Conservation (phyloP, 257 asterid species). For the Knoxia roxburghii region DNA sequence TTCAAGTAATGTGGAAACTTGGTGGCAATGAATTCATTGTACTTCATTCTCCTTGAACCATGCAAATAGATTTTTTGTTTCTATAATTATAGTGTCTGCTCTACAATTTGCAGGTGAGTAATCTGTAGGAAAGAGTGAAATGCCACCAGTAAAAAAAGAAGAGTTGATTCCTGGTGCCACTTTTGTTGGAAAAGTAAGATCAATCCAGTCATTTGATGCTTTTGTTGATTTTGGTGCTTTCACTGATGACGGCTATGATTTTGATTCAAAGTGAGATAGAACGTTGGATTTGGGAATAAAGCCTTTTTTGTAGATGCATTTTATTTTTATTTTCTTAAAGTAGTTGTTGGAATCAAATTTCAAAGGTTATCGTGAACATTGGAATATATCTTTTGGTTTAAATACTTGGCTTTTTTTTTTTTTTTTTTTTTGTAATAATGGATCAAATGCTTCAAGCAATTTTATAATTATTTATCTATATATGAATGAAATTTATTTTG, state of each 20-base stretch:
- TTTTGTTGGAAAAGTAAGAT: conserved; percentile 81
- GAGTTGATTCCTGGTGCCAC: conserved; percentile 77
- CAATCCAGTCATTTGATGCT: conserved; percentile 96
- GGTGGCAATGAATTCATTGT: conserved; percentile 1
- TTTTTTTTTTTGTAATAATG: too few relatives aligned
- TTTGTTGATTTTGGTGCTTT: conserved; percentile 96
- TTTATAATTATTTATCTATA: too few relatives aligned
- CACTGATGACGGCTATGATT: conserved; percentile 93
- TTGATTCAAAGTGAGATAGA: conserved; percentile 79
- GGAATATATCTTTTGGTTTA: too few relatives aligned
- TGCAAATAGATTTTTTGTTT: not conserved
- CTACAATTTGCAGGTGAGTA: conserved; percentile 36
- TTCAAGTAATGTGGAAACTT: not conserved
- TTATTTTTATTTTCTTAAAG: too few relatives aligned
- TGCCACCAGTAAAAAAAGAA: conserved; percentile 85
- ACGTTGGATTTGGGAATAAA: conserved; percentile 77
- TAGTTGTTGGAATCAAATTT: too few relatives aligned
- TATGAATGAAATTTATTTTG: too few relatives aligned
- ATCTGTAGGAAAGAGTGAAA: conserved; percentile 56
- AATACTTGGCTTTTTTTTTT: too few relatives aligned
- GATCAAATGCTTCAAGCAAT: too few relatives aligned
- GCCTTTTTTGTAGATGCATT: too few relatives aligned
- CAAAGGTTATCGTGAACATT: too few relatives aligned
- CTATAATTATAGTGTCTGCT: not conserved
- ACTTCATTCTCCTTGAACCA: not conserved